Base-by-base conservation (phyloP, 2,329 filamentous ascomycete genomes). In the Botrytis fragariae region DNA sequence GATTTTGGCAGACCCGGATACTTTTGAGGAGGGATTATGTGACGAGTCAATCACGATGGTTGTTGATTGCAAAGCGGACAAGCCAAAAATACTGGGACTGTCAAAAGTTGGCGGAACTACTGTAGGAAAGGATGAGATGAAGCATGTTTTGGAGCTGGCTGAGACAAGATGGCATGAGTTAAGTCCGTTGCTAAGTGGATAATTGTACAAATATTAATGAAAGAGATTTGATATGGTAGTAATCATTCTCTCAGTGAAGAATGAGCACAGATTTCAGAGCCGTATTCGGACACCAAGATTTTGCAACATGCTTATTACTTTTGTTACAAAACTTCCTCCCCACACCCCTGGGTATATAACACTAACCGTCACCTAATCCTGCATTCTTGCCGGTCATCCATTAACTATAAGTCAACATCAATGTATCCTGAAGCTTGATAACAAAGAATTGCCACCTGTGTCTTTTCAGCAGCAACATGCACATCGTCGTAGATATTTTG, bases 1-100 rank as follows among this genome's bases (percentile, higher is more conserved):
- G 93, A 85, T 98, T 4, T 83, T 99, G 73, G 89, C 92, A 10
- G 96, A 99, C 83, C 94, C 94, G 3, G 96, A 99, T 83, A 89
- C 90, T 35, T 91, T 97, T 77, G 96, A 99, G 84, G 96, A 98
- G 84, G 89, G 88, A 14, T 83, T 97, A 61, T 97, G 94, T 80
- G 86, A 90, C 75, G 96, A 99, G 85, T 87, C 83, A n/a, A 85
- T 96, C n/a, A 95, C 91, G 4, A 84, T 97, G 48, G 90, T 96
- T 67, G 89, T 97, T n/a, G 92, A 95, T 80, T 84, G 84, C 80
- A 76, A 48, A 74, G 83, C 81, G 20, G 73, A 75, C 76, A 79
- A 80, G n/a, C 86, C 85, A 4, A 87, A 86, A 78, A 85, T 97
- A 29, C 78, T 93, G 76, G 89, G 87, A 68, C 87, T 98, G 75